These are phyloP conservation scores for Ascochyta koolunga DNA, from an alignment of 2,329 filamentous ascomycete genomes.

Conservation along the genomic window DNA sequence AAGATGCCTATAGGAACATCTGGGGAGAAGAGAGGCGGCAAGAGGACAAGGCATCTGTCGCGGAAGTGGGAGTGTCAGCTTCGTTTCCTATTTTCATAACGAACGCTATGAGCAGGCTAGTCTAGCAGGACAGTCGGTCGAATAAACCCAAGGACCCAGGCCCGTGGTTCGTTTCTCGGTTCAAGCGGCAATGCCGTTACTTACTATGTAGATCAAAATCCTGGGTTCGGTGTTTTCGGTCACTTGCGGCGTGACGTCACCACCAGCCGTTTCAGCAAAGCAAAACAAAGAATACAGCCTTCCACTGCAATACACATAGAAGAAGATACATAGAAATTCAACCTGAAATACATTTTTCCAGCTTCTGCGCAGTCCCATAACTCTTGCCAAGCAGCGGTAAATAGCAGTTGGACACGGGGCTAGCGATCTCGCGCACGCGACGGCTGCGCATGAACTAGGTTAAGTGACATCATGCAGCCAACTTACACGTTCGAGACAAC, in stretches of 20 bases:
- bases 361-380: neutral
- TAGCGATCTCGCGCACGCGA: constrained; percentile 1
- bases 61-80: too few relatives aligned
- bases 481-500: constrained; percentile 3
- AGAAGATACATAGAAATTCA: neutral
- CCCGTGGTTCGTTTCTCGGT: constrained; percentile 8
- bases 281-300: neutral
- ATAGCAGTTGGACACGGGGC: neutral
- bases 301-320: neutral
- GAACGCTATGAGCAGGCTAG: too few relatives aligned
- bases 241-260: constrained; percentile 9
- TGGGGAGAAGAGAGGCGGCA: neutral
- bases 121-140: neutral
- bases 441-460: constrained; percentile 2
- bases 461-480: constrained; percentile 11
- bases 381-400: constrained; percentile 13
- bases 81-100: too few relatives aligned
- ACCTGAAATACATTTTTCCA: neutral
- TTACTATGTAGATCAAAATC: neutral
- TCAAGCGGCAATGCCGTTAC: constrained; percentile 4
- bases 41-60: neutral
- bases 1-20: neutral
- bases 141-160: neutral
- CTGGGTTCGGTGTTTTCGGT: constrained; percentile 8
- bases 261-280: neutral